These are phyloP conservation scores for Herpetospermum pedunculosum DNA, from an alignment of 306 rosid species.

Conservation along the genomic window DNA sequence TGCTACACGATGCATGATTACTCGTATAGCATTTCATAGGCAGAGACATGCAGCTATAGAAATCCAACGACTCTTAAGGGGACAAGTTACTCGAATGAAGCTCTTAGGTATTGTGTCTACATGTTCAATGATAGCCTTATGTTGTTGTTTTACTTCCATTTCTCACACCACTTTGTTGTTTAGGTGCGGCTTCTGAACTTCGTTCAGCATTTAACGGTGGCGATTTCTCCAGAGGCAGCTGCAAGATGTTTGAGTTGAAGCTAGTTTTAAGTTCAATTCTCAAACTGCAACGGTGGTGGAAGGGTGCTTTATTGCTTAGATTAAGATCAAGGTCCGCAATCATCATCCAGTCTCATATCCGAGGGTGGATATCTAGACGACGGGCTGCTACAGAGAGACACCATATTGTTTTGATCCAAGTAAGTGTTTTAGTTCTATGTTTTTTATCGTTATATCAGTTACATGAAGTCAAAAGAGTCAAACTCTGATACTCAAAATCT, in stretches of 20 bases:
- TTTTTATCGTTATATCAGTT: not conserved
- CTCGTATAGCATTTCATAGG: slow-evolving; percentile 28
- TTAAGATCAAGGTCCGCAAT: slow-evolving; percentile 36
- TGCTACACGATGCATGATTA: slow-evolving; percentile 30
- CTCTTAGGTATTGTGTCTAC: slow-evolving; percentile 44
- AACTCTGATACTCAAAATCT: not conserved
- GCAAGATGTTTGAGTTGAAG: slow-evolving; percentile 30
- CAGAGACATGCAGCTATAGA: slow-evolving; percentile 42
- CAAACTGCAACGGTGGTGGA: slow-evolving; percentile 90
- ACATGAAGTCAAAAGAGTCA: not conserved
- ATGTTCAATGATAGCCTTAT: not conserved
- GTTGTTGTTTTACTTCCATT: not conserved
- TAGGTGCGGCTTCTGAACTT: slow-evolving; percentile 32
- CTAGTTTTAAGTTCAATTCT: slow-evolving; percentile 35
- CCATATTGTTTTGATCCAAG: slow-evolving; percentile 48
- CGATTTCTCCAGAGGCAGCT: slow-evolving; percentile 18
- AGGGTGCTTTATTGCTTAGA: slow-evolving; percentile 27
- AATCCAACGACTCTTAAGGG: slow-evolving; percentile 64
- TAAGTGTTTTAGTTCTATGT: slow-evolving; percentile 16
- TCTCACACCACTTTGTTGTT: slow-evolving; percentile 14
- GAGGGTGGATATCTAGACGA: slow-evolving; percentile 59
- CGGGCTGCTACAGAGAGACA: slow-evolving; percentile 33
- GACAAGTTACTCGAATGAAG: slow-evolving; percentile 39
- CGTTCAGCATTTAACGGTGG: slow-evolving; percentile 14
- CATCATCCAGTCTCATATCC: slow-evolving; percentile 56